Evolutionary conservation across 345 rosid species (phyloP).

Genomic region (Eucalyptus urophylla): DNA sequence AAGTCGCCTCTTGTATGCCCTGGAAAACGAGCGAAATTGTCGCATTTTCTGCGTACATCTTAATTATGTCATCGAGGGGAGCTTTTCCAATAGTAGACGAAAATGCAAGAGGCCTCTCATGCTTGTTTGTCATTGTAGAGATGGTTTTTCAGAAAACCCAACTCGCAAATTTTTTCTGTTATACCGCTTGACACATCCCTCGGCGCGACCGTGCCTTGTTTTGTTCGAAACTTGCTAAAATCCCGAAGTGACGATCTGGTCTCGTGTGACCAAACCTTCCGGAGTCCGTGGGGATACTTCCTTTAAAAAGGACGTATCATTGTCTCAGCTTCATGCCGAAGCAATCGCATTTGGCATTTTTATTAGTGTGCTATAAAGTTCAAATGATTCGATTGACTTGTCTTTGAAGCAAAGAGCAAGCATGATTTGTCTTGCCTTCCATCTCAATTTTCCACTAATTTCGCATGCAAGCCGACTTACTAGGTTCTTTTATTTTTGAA

Average conservation of each 20-base stretch:
- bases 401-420: neutral
- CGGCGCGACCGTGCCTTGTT: neutral
- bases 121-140: neutral
- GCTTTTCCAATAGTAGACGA: neutral
- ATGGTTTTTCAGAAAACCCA: neutral
- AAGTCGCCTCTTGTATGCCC: neutral
- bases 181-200: neutral
- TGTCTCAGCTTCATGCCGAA: neutral
- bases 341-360: neutral
- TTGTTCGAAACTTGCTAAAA: accelerated
- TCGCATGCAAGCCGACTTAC: neutral
- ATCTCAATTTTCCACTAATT: neutral
- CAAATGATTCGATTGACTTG: neutral
- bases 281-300: neutral
- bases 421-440: neutral
- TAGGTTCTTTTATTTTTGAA: neutral
- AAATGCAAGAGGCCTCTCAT: neutral
- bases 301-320: neutral
- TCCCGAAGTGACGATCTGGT: neutral
- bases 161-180: neutral
- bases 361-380: neutral
- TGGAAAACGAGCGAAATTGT: neutral
- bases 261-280: neutral
- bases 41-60: neutral
- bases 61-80: neutral